Evolutionary conservation across 2,329 filamentous ascomycete species (phyloP).

Genomic region (Microthyrium microscopicum): DNA sequence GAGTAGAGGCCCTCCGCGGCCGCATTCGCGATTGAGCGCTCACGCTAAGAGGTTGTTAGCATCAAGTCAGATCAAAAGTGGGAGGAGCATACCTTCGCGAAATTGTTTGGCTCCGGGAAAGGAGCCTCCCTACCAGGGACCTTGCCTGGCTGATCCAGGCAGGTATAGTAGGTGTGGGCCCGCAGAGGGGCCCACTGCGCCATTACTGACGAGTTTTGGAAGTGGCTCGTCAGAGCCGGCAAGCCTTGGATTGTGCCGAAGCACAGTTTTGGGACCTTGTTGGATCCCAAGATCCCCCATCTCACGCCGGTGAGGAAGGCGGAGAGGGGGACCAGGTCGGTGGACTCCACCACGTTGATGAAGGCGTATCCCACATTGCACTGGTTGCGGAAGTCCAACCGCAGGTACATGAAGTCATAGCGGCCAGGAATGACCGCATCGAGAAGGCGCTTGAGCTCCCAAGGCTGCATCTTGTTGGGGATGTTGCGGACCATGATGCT

Average conservation of each 20-base stretch:
- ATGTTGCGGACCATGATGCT: constrained; percentile 87
- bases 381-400: constrained; percentile 44
- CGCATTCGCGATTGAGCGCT: too few relatives aligned
- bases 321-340: constrained; percentile 47
- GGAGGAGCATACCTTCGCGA: constrained; percentile 7
- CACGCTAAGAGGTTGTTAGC: too few relatives aligned
- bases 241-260: constrained; percentile 96
- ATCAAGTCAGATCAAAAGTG: too few relatives aligned
- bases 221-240: constrained; percentile 83
- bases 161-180: constrained; percentile 7
- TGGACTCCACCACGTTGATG: constrained; percentile 75
- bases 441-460: constrained; percentile 49
- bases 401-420: constrained; percentile 90
- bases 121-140: constrained; percentile 5
- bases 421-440: constrained; percentile 64
- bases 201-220: constrained; percentile 94
- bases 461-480: constrained; percentile 66
- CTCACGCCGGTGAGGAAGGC: constrained; percentile 14
- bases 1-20: too few relatives aligned
- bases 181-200: constrained; percentile 41
- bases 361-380: constrained; percentile 87
- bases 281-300: constrained; percentile 66
- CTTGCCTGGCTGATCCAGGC: constrained; percentile 5
- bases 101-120: constrained; percentile 7
- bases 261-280: constrained; percentile 77